Conservation (phyloP, 768 basidiomycete species). For the Hirschioporus abietinus region DNA sequence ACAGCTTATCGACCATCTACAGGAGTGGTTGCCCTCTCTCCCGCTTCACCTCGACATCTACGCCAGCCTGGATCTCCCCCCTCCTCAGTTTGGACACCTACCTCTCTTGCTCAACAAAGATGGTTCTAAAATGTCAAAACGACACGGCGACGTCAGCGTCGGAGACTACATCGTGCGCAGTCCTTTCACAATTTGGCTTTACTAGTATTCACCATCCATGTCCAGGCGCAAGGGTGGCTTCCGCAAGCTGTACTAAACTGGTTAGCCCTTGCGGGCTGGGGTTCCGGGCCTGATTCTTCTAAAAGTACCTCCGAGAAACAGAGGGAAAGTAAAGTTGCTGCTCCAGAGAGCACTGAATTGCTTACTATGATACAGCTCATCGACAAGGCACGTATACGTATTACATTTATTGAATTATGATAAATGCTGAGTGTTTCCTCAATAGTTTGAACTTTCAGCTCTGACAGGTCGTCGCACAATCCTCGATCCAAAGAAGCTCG, state of each 20-base stretch:
- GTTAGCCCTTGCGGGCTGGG: slow-evolving; percentile 94
- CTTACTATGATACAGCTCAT: slow-evolving; percentile 65
- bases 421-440: background rate
- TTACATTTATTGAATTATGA: background rate
- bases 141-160: slow-evolving; percentile 85
- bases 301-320: background rate
- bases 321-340: slow-evolving; percentile 24
- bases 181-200: slow-evolving; percentile 1
- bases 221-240: slow-evolving; percentile 83
- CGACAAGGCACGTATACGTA: slow-evolving; percentile 38
- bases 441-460: slow-evolving; percentile 68
- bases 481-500: slow-evolving; percentile 74
- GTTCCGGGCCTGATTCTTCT: slow-evolving; percentile 40
- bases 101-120: slow-evolving; percentile 87
- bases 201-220: background rate
- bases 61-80: slow-evolving; percentile 59
- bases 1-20: slow-evolving; percentile 3
- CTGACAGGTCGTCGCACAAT: slow-evolving; percentile 82
- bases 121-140: slow-evolving; percentile 92
- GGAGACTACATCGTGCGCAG: slow-evolving; percentile 73
- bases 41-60: slow-evolving; percentile 91
- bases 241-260: slow-evolving; percentile 87
- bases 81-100: slow-evolving; percentile 86
- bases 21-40: slow-evolving; percentile 97
- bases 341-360: slow-evolving; percentile 61